These are phyloP conservation scores for Ceratocystis albifundus DNA, from an alignment of 2,329 filamentous ascomycete genomes.

Conservation along the genomic window DNA sequence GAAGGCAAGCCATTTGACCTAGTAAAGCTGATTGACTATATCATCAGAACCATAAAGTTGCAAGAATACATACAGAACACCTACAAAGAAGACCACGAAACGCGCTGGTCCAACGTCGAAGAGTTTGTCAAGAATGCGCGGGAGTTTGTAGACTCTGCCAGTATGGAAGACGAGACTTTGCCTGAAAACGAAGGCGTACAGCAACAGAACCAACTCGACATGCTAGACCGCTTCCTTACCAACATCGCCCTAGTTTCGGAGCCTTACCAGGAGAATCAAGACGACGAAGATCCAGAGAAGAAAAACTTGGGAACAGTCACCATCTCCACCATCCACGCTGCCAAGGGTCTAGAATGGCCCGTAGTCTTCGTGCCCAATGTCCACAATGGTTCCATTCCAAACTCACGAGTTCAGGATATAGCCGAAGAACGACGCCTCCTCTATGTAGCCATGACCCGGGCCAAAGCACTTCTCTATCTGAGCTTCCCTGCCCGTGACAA, in stretches of 20 bases:
- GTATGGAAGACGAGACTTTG: slow-evolving; percentile 42
- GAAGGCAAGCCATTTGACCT: slow-evolving; percentile 30
- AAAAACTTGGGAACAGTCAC: slow-evolving; percentile 48
- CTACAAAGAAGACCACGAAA: slow-evolving; percentile 63
- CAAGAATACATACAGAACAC: slow-evolving; percentile 60
- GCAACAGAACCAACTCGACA: slow-evolving; percentile 50
- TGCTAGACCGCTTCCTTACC: slow-evolving; percentile 68
- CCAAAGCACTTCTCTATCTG: slow-evolving; percentile 73
- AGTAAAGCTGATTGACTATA: slow-evolving; percentile 40
- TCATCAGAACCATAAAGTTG: slow-evolving; percentile 57
- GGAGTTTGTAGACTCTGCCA: slow-evolving; percentile 49
- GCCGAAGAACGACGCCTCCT: slow-evolving; percentile 81
- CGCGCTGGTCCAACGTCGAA: slow-evolving; percentile 77
- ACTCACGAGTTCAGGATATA: slow-evolving; percentile 70
- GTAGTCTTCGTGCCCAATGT: slow-evolving; percentile 85
- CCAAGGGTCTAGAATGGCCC: slow-evolving; percentile 94
- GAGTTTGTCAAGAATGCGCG: slow-evolving; percentile 72
- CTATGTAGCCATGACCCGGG: slow-evolving; percentile 94
- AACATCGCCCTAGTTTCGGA: slow-evolving; percentile 83
- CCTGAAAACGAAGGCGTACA: slow-evolving; percentile 60
- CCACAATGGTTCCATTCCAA: slow-evolving; percentile 83
- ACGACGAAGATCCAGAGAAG: slow-evolving; percentile 38
- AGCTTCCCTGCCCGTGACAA: slow-evolving; percentile 49
- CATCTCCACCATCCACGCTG: slow-evolving; percentile 90
- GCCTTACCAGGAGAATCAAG: slow-evolving; percentile 50